A percentile compares a stretch with the other conserved stretches of the same genome.
phyloP scores from a whole-genome alignment of 331 rosid genomes.

The Spiraea crenata region DNA sequence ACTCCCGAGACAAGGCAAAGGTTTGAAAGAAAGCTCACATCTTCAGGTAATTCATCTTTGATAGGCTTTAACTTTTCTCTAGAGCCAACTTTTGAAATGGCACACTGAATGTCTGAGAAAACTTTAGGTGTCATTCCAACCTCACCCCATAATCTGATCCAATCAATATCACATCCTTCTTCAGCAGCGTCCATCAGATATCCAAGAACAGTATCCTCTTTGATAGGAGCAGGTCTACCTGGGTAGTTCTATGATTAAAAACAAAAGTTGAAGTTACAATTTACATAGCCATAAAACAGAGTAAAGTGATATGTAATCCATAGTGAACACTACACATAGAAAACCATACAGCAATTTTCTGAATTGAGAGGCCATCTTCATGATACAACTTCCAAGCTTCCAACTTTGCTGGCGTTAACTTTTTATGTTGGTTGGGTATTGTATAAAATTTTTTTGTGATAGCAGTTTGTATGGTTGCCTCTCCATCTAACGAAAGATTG shows the following conservation, averaged over 20 bases:
- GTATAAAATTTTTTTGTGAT: conserved; percentile 43
- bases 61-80: conserved; percentile 80
- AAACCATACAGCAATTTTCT: conserved; percentile 68
- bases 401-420: conserved; percentile 56
- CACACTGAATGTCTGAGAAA: conserved; percentile 49
- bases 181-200: conserved; percentile 76
- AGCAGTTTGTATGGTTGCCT: conserved; percentile 42
- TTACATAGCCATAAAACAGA: conserved; percentile 7
- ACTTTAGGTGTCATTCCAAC: conserved; percentile 46
- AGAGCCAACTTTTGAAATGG: conserved; percentile 73
- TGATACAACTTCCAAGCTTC: conserved; percentile 94
- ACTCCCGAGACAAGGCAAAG: conserved; percentile 15
- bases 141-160: conserved; percentile 62
- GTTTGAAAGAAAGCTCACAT: conserved; percentile 48
- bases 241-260: conserved; percentile 53
- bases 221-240: conserved; percentile 77
- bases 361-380: conserved; percentile 63
- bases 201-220: conserved; percentile 65
- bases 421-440: conserved; percentile 35
- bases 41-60: conserved; percentile 77
- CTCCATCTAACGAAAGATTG: conserved; percentile 65
- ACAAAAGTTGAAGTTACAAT: neutral
- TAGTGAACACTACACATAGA: conserved; percentile 9
- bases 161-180: conserved; percentile 69
- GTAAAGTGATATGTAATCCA: conserved; percentile 10